Base-by-base conservation (phyloP, 2,329 filamentous ascomycete genomes). In the Ampelomyces quisqualis region DNA sequence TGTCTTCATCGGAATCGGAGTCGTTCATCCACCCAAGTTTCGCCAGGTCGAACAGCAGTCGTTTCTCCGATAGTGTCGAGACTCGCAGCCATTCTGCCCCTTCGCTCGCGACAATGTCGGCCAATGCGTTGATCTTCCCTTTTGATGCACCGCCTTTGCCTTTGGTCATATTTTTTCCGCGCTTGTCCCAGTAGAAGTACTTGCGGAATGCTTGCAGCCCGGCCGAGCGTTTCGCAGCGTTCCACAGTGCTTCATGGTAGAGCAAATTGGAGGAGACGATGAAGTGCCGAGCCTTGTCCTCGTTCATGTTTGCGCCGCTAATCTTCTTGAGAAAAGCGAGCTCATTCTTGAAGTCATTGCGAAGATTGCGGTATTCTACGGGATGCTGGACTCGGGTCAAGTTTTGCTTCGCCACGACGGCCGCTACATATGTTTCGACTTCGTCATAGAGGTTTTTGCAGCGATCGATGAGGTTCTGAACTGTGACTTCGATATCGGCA, bases 41-140 rank as follows among this genome's bases (percentile, higher is more conserved):
- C 3, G 84, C 84, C 49, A 86, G 74, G 52, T 87, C 84, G 36
- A 83, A 84, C 13, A 86, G 65, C 20, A 88, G 68, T 36, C 82
- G 73, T 43, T 75, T 80, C 49, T 84, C 78, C 1, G 80, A 83
- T 17, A 84, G 70, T 4, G 81, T 83, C 4, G 80, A 85, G 1
- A 87, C 77, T 61, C 86, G 86, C 38, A 83, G 76, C 84, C 84
- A 88, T 54, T 81, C 75, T 42, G 75, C 67, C 8, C 84, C 84
- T 59, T 80, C 75, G 40, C 80, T 72, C 2, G 80, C 75, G 18
- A 87, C 77, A 31, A 85, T 77, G 65, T 88, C 84, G 3, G 86
- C 80, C 37, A 79, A 68, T 1, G 79, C 78, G 45, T 73, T 74
- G 23, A 70, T 73, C 57, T 76, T 74, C 38, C 72, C 48, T 40